Percentiles rank a stretch among this genome's conserved stretches.
These are phyloP conservation scores for Plantago lanceolata DNA, from an alignment of 305 asterid species.

Conservation along the genomic window DNA sequence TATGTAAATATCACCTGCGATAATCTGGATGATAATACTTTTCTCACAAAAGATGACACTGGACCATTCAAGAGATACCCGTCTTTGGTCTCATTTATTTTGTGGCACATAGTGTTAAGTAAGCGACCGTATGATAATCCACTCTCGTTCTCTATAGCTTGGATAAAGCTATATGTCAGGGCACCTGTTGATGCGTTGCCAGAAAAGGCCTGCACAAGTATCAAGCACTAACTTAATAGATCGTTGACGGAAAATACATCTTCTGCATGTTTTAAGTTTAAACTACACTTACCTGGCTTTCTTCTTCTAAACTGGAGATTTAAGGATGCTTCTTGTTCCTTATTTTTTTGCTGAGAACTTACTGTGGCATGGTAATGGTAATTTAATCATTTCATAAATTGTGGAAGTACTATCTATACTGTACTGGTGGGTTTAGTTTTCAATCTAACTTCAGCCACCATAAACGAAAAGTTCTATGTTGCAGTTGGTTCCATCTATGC, in stretches of 20 bases:
- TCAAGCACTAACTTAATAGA: conserved; percentile 10
- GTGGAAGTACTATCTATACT: too few species aligned
- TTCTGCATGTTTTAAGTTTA: conserved; percentile 5
- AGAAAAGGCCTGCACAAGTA: conserved; percentile 40
- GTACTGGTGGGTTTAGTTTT: conserved; percentile 5
- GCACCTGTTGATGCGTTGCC: conserved; percentile 48
- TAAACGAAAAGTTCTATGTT: neutral
- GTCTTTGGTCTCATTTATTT: conserved; percentile 28
- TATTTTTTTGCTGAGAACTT: neutral
- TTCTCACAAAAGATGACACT: conserved; percentile 28
- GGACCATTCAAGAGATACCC: conserved; percentile 27
- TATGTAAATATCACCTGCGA: conserved; percentile 30
- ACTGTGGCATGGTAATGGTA: neutral
- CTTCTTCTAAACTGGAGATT: neutral
- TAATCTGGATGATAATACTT: conserved; percentile 18
- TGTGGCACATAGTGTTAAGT: conserved; percentile 38
- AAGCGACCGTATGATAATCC: conserved; percentile 45
- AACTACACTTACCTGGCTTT: neutral
- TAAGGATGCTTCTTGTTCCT: neutral
- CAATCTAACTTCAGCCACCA: neutral
- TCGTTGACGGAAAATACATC: conserved; percentile 5
- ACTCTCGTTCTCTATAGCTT: conserved; percentile 42
- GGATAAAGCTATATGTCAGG: conserved; percentile 55
- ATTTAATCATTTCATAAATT: too few species aligned
- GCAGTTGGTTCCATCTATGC: too few species aligned